These are phyloP conservation scores for Mycena latifolia DNA, from an alignment of 768 basidiomycete genomes.

Conservation along the genomic window DNA sequence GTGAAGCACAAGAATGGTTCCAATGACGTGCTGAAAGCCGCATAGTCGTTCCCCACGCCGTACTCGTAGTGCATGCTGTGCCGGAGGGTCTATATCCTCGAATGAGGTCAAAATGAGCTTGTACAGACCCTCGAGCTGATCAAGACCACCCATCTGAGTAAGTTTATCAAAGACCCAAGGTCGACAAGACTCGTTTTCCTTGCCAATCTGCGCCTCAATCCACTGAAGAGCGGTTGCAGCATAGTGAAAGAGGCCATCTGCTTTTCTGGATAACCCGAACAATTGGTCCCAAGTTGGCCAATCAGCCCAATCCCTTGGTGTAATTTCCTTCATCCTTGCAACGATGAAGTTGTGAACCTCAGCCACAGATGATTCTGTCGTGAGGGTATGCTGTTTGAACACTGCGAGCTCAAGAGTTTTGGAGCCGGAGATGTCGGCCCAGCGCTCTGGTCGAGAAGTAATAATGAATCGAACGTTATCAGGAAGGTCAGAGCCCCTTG, in stretches of 20 bases:
- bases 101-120: constrained; percentile 17
- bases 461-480: constrained; percentile 15
- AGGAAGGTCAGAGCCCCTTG: constrained; percentile 11
- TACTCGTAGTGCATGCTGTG: not conserved
- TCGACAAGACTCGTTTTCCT: no score
- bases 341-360: constrained; percentile 10
- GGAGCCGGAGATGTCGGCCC: constrained; percentile 16
- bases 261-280: not conserved
- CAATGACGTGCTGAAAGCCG: constrained; percentile 15
- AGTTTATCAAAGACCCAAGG: not conserved
- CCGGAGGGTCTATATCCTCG: not conserved
- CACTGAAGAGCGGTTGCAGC: constrained; percentile 20
- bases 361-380: not conserved
- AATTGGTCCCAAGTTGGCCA: constrained; percentile 2
- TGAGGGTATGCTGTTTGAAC: constrained; percentile 4
- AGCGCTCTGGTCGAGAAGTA: constrained; percentile 22
- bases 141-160: constrained; percentile 7
- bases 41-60: not conserved
- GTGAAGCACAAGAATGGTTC: constrained; percentile 10
- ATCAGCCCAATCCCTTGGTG: not conserved
- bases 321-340: constrained; percentile 8
- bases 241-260: constrained; percentile 18
- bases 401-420: constrained; percentile 6
- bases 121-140: constrained; percentile 9
- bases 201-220: not conserved